Percentiles rank a stretch among this genome's conserved stretches.
phyloP scores from a whole-genome alignment of 2,329 filamentous ascomycete species.

The Metarhizium anisopliae region DNA sequence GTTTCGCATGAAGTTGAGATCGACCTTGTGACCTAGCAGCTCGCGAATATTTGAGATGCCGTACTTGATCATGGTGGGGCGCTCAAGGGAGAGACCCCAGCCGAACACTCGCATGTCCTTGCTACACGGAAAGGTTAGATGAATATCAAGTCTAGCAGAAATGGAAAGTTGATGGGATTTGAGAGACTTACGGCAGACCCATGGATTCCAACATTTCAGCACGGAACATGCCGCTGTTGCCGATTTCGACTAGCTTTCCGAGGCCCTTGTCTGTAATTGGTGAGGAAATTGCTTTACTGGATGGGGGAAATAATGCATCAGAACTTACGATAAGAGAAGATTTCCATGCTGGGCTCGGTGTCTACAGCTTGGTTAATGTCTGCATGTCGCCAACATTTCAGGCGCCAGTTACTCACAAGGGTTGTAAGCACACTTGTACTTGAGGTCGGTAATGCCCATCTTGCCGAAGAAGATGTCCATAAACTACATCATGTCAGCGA shows the following conservation, averaged over 20 bases:
- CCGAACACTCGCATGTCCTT: constrained; percentile 90
- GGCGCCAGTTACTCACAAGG: constrained; percentile 8
- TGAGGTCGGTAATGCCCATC: constrained; percentile 78
- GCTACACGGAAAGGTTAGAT: neutral
- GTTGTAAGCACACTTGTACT: constrained; percentile 77
- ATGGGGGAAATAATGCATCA: neutral
- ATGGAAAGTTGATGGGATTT: neutral
- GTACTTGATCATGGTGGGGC: constrained; percentile 97
- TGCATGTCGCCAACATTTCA: neutral
- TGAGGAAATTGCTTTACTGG: neutral
- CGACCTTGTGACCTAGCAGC: constrained; percentile 88
- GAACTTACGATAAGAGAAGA: constrained; percentile 68
- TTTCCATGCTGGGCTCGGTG: constrained; percentile 96
- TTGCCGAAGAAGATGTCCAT: constrained; percentile 94
- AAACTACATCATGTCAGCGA: constrained; percentile 35
- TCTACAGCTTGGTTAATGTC: constrained; percentile 65
- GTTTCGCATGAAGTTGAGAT: constrained; percentile 82
- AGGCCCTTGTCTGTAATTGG: constrained; percentile 55
- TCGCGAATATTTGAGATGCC: constrained; percentile 85
- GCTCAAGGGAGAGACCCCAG: constrained; percentile 83
- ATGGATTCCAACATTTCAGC: constrained; percentile 95
- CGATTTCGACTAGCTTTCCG: constrained; percentile 90
- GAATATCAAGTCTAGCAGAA: neutral
- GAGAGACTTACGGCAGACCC: constrained; percentile 56
- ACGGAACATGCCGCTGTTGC: constrained; percentile 97